Percentiles rank a stretch among this genome's conserved stretches.
Conservation (phyloP, 2,329 filamentous ascomycete genomes). For the Ophiostoma tasmaniense region DNA sequence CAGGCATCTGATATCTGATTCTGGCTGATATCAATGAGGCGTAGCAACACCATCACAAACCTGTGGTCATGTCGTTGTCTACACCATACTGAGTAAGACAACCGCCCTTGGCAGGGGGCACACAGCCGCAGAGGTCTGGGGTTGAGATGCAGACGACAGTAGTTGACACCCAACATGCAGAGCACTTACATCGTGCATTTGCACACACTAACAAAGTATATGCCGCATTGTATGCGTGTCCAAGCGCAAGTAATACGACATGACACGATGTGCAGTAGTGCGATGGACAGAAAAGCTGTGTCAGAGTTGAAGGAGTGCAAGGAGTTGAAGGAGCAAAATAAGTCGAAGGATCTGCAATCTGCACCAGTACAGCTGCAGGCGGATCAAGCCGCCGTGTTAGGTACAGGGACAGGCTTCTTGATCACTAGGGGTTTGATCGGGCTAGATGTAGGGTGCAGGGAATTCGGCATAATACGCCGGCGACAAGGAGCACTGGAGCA, state of each 20-base stretch:
- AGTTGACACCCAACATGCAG: background rate
- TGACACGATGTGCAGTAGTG: background rate
- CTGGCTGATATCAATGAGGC: background rate
- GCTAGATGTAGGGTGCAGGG: background rate
- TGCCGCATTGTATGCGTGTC: background rate
- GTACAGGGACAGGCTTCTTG: background rate
- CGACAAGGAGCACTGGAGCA: background rate
- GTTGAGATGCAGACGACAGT: background rate
- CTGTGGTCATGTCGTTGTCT: background rate
- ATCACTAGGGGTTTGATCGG: too few relatives aligned
- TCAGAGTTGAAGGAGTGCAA: background rate
- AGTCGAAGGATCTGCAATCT: background rate
- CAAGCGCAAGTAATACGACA: background rate
- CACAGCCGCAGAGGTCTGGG: background rate
- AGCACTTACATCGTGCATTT: background rate
- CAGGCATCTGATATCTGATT: background rate
- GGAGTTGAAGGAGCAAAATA: background rate
- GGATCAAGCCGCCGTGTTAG: background rate
- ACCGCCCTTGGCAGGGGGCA: background rate
- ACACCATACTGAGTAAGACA: too few relatives aligned
- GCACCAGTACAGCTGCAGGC: background rate
- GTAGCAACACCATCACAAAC: background rate
- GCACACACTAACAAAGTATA: too few relatives aligned
- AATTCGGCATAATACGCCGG: background rate
- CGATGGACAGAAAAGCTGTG: background rate